Conservation (phyloP, 768 basidiomycete species). For the Filobasidium wieringae region DNA sequence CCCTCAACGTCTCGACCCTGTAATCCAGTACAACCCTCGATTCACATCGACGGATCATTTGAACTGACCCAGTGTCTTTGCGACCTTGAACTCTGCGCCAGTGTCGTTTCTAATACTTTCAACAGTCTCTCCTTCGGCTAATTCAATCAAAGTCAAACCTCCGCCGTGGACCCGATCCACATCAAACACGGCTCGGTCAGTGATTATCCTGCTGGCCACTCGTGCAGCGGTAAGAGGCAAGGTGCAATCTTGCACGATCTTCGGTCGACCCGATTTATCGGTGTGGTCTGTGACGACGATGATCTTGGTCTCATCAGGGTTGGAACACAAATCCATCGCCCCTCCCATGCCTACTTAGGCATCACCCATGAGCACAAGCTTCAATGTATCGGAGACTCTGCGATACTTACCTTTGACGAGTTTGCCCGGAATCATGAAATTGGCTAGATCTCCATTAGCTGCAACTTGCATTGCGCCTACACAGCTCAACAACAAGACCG, state of each 20-base stretch:
- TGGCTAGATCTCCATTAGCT: constrained; percentile 77
- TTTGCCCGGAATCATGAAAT: constrained; percentile 97
- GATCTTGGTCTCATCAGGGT: constrained; percentile 79
- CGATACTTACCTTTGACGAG: constrained; percentile 25
- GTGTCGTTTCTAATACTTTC: constrained; percentile 82
- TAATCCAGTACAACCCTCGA: too few species aligned
- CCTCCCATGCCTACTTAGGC: constrained; percentile 65
- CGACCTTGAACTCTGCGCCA: constrained; percentile 57
- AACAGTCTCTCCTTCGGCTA: constrained; percentile 68
- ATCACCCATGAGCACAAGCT: not conserved
- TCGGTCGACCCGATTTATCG: constrained; percentile 77
- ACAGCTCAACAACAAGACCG: too few species aligned
- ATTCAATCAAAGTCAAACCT: constrained; percentile 60
- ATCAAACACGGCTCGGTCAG: constrained; percentile 74
- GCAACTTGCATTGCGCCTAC: constrained; percentile 68
- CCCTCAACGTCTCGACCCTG: too few species aligned
- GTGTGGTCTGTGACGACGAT: constrained; percentile 79
- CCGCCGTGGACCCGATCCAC: constrained; percentile 59
- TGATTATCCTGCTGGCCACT: constrained; percentile 81
- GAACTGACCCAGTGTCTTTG: constrained; percentile 25
- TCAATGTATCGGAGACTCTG: too few species aligned
- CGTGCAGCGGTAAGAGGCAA: constrained; percentile 85
- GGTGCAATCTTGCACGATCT: constrained; percentile 67
- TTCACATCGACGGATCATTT: too few species aligned
- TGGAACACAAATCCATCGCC: constrained; percentile 92